A percentile compares a stretch with the other conserved stretches of the same genome.
Evolutionary conservation across 306 rosid species (phyloP).

Genomic region (Gleditsia sinensis): DNA sequence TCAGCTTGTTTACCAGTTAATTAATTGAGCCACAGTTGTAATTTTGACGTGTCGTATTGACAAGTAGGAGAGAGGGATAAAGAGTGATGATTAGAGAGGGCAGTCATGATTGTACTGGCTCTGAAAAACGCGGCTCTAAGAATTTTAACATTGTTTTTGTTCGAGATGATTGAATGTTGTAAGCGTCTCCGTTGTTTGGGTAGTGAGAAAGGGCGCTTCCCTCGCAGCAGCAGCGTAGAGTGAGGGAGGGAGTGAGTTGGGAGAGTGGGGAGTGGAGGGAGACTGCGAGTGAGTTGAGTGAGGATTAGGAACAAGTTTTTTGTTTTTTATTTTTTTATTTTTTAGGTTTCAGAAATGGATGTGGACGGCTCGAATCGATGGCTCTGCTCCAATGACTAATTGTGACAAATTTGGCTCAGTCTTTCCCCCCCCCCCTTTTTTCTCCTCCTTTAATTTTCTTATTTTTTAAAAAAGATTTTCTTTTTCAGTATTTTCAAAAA

Average conservation of each 20-base stretch:
- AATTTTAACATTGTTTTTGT: constrained; percentile 26
- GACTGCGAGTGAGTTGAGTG: constrained; percentile 51
- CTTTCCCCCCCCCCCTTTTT: background rate
- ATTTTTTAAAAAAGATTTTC: background rate
- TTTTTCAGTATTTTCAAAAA: background rate
- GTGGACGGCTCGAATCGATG: constrained; percentile 76
- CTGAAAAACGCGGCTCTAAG: constrained; percentile 76
- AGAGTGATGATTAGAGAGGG: constrained; percentile 51
- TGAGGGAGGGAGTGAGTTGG: constrained; percentile 36
- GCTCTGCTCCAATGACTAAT: constrained; percentile 56
- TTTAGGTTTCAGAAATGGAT: constrained; percentile 47
- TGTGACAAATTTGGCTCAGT: constrained; percentile 32
- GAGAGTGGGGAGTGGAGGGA: too few relatives aligned
- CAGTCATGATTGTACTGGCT: constrained; percentile 63
- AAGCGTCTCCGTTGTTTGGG: constrained; percentile 32
- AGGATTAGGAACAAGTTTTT: constrained; percentile 25
- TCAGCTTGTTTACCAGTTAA: constrained; percentile 44
- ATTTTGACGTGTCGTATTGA: constrained; percentile 54
- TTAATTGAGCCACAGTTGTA: constrained; percentile 37
- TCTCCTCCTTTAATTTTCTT: background rate
- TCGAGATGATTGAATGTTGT: constrained; percentile 26
- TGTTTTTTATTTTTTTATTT: too few relatives aligned
- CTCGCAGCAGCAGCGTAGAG: constrained; percentile 24
- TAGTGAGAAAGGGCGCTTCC: constrained; percentile 12
- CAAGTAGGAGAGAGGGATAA: constrained; percentile 37